These are phyloP conservation scores for Xylaria acuta DNA, from an alignment of 495 filamentous ascomycete genomes.

Conservation along the genomic window DNA sequence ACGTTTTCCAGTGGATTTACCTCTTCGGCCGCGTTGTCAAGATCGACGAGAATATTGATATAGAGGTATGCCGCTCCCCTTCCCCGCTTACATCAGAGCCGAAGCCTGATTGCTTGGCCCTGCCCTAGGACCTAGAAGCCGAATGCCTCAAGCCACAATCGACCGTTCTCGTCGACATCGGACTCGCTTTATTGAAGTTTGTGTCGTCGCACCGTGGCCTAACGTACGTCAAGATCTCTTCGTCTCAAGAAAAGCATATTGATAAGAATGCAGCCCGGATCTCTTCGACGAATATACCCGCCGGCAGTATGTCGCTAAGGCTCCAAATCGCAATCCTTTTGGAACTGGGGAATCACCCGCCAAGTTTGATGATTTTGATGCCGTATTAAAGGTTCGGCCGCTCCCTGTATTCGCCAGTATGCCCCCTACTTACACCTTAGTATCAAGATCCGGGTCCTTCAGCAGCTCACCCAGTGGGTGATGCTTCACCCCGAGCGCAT, in stretches of 20 bases:
- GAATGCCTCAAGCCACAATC: conserved; percentile 86
- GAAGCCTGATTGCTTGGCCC: conserved; percentile 33
- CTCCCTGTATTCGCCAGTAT: conserved; percentile 2
- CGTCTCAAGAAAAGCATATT: conserved; percentile 23
- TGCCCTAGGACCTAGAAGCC: conserved; percentile 78
- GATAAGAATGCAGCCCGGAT: conserved; percentile 64
- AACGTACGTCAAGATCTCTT: conserved; percentile 64
- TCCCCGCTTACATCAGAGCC: conserved; percentile 13
- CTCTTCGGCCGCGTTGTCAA: conserved; percentile 88
- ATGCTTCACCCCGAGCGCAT: conserved; percentile 85
- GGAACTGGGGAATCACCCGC: conserved; percentile 75
- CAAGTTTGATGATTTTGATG: conserved; percentile 80
- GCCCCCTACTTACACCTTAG: conserved; percentile 23
- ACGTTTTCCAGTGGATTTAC: conserved; percentile 89
- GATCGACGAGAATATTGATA: conserved; percentile 82
- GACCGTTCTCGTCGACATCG: conserved; percentile 76
- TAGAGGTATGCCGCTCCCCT: conserved; percentile 69
- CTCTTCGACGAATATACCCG: conserved; percentile 95
- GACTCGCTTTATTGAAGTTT: conserved; percentile 87
- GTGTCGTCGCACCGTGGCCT: conserved; percentile 93
- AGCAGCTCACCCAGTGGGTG: conserved; percentile 90
- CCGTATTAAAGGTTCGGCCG: conserved; percentile 70
- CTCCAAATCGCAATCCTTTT: conserved; percentile 83
- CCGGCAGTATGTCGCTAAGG: conserved; percentile 85
- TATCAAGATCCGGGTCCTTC: conserved; percentile 75